Conservation (phyloP, 108 stramenopile genomes). For the Parietichytrium sp. region DNA sequence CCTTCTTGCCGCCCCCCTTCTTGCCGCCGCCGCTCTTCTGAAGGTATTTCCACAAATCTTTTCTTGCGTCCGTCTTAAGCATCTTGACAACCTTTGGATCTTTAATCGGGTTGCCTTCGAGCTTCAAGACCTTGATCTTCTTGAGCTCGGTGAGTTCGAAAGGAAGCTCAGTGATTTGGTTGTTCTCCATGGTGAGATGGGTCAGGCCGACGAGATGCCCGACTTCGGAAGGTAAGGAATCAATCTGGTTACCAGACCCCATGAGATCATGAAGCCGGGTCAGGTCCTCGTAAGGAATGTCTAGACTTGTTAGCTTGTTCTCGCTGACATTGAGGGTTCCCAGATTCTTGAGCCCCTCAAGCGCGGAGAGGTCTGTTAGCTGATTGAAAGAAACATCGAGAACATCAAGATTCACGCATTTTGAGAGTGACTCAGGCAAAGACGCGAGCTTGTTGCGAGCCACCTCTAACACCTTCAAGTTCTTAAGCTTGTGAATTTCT, state of each 20-base stretch:
- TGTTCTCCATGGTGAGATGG: slow-evolving; percentile 9
- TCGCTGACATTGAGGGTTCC: slow-evolving; percentile 9
- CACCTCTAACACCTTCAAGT: slow-evolving; percentile 32
- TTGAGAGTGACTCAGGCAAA: background rate
- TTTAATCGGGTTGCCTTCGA: background rate
- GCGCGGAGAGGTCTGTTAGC: background rate
- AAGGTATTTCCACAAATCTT: slow-evolving; percentile 20
- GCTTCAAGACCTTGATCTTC: slow-evolving; percentile 20
- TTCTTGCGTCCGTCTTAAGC: background rate
- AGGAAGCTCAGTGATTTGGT: slow-evolving; percentile 15
- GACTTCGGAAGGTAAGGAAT: background rate
- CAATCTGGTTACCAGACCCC: slow-evolving; percentile 3
- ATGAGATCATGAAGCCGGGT: slow-evolving; percentile 26
- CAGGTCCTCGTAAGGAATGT: background rate
- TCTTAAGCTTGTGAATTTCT: slow-evolving; percentile 22
- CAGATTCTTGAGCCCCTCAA: background rate
- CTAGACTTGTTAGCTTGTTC: slow-evolving; percentile 36
- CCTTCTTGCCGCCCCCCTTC: slow-evolving; percentile 36
- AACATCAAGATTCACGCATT: background rate
- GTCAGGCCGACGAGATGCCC: slow-evolving; percentile 1
- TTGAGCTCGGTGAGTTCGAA: slow-evolving; percentile 22
- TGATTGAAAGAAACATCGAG: background rate
- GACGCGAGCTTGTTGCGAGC: slow-evolving; percentile 26
- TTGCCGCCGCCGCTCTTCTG: slow-evolving; percentile 23
- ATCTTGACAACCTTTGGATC: background rate